Evolutionary conservation across 495 filamentous ascomycete genomes (phyloP).

Genomic region (Lophium mytilinum): DNA sequence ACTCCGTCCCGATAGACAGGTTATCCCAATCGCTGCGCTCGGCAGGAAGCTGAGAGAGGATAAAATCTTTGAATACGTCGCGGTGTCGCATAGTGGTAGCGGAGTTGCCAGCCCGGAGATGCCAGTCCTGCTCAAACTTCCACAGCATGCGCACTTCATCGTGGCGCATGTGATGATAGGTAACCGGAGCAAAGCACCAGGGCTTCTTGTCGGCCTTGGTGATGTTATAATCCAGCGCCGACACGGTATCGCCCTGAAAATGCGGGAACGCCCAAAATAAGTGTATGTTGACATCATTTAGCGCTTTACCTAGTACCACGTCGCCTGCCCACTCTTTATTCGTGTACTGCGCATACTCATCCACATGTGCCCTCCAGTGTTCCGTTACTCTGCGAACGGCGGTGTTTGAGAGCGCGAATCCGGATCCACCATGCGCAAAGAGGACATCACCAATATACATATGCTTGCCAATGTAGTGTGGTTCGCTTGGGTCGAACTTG

Average conservation of each 20-base stretch:
- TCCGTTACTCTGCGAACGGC: constrained; percentile 40
- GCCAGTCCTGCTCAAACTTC: constrained; percentile 42
- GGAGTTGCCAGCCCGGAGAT: constrained; percentile 27
- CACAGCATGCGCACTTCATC: constrained; percentile 39
- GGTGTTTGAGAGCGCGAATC: constrained; percentile 52
- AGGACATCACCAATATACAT: constrained; percentile 45
- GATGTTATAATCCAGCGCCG: background rate
- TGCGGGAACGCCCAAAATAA: constrained; percentile 36
- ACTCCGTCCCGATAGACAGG: background rate
- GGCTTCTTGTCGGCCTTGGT: constrained; percentile 30
- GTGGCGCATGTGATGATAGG: constrained; percentile 42
- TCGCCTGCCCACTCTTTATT: constrained; percentile 10
- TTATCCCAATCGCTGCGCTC: constrained; percentile 8
- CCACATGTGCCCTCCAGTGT: background rate
- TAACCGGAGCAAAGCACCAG: constrained; percentile 45
- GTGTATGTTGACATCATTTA: constrained; percentile 38
- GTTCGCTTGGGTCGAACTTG: constrained; percentile 41
- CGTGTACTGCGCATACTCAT: constrained; percentile 1
- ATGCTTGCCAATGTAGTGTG: constrained; percentile 51
- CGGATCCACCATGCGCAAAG: constrained; percentile 62
- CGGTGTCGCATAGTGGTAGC: background rate
- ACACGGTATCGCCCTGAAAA: background rate
- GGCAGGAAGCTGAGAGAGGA: background rate
- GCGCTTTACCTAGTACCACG: constrained; percentile 39
- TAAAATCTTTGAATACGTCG: constrained; percentile 8